These are phyloP conservation scores for Coprinopsis sp. DNA, from an alignment of 768 basidiomycete species.

Conservation along the genomic window DNA sequence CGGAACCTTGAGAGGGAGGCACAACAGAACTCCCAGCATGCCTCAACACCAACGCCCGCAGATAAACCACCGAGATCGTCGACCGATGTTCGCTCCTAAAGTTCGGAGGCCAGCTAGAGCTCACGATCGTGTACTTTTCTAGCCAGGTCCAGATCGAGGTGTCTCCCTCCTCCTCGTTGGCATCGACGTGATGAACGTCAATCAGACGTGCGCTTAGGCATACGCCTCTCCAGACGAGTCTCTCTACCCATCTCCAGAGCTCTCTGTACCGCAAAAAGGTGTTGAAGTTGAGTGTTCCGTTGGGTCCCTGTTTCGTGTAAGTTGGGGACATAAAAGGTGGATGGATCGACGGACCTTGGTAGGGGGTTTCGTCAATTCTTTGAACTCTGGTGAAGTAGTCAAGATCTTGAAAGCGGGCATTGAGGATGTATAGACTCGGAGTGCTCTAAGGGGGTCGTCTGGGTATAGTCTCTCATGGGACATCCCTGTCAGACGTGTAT, in stretches of 20 bases:
- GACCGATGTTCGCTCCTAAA: slow-evolving; percentile 79
- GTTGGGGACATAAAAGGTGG: slow-evolving; percentile 31
- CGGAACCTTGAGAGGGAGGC: too few species aligned
- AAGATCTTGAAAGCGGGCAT: slow-evolving; percentile 45
- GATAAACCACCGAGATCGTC: slow-evolving; percentile 61
- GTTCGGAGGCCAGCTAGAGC: slow-evolving; percentile 67
- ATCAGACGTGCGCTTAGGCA: slow-evolving; percentile 53
- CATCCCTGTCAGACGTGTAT: slow-evolving; percentile 77
- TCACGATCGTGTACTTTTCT: slow-evolving; percentile 54
- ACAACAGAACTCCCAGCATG: slow-evolving; percentile 21
- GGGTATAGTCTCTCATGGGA: slow-evolving; percentile 58
- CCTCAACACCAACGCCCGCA: slow-evolving; percentile 66
- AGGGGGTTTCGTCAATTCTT: not conserved
- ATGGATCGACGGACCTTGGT: slow-evolving; percentile 29
- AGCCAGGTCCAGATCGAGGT: slow-evolving; percentile 35
- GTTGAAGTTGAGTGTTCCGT: slow-evolving; percentile 39
- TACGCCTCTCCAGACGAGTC: slow-evolving; percentile 76
- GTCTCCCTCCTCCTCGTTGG: slow-evolving; percentile 30
- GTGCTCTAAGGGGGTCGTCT: slow-evolving; percentile 42
- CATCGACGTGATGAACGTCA: slow-evolving; percentile 25
- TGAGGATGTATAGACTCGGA: slow-evolving; percentile 52
- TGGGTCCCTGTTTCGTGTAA: slow-evolving; percentile 11
- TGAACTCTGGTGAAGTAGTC: not conserved
- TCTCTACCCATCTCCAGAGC: slow-evolving; percentile 82
- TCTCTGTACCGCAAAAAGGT: slow-evolving; percentile 72